Base-by-base conservation (phyloP, 352 stramenopile species). In the Nannochloropsis limnetica region DNA sequence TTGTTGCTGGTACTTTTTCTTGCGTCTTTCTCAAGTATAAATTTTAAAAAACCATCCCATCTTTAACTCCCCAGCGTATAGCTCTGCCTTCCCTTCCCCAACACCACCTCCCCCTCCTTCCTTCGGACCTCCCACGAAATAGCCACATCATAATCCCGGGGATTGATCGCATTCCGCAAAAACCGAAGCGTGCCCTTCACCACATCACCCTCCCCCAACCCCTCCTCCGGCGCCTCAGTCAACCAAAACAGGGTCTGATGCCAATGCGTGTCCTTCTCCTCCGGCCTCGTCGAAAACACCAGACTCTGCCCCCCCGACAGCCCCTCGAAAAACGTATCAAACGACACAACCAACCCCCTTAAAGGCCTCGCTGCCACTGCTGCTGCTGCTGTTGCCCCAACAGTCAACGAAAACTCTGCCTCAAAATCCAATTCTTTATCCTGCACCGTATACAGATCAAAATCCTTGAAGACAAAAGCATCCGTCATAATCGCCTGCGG, bases 181-280 rank as follows among this genome's bases (percentile, higher is more conserved):
- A 81, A 61, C 14, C 69, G 11, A 28, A 81, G n/a, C 0, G 17
- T 81, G 8, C 69, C 69, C 69, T 81, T 81, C 28, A 81, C 28
- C 23, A 27, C 61, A 27, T 54, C 69, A 23, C 37, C 69, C 69
- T 68, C 69, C 69, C n/a, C 11, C 3, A 54, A 22, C 29, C 15
- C 37, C 69, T 81, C 69, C 3, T 81, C 28, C 22, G 69, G 69
- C 22, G 69, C 69, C 28, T 20, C 61, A 15, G 61, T 22, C n/a
- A 87, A 54, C 84, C 84, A 87, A 25, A 87, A 80, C 11, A 87
- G 28, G 0, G 83, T 86, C 84, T 87, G 84, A 74, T 87, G 82
- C 84, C 83, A 87, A 79, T 87, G 84, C 17, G 84, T 87, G n/a
- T 83, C 74, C 9, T 54, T 22, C 17, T 45, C 45, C 69, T 85